A percentile compares a stretch with the other conserved stretches of the same genome.
Conservation (phyloP, 1,139 yeast genomes). For the Saccharomyces hybrid region DNA sequence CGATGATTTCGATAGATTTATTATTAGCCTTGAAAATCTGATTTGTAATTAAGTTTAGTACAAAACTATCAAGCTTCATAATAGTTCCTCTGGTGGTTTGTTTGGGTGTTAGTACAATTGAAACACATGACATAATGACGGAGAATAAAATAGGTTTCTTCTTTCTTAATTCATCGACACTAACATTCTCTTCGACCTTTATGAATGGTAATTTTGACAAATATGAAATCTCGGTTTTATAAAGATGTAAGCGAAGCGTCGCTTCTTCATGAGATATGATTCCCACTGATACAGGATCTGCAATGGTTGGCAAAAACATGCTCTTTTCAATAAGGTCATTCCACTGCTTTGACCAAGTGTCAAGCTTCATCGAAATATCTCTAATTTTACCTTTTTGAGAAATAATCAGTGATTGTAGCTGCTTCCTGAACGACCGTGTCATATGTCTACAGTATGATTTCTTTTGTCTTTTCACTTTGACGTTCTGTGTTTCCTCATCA, state of each 20-base stretch:
- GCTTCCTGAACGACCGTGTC: slow-evolving; percentile 21
- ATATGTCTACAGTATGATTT: slow-evolving; percentile 11
- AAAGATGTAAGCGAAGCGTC: slow-evolving; percentile 38
- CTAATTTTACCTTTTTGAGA: slow-evolving; percentile 24
- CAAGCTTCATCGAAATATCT: slow-evolving; percentile 17
- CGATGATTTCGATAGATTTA: slow-evolving; percentile 61
- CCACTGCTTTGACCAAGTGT: slow-evolving; percentile 23
- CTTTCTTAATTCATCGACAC: slow-evolving; percentile 43
- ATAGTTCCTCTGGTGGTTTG: slow-evolving; percentile 33
- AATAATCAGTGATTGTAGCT: slow-evolving; percentile 19
- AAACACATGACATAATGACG: slow-evolving; percentile 56
- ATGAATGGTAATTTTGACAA: slow-evolving; percentile 45
- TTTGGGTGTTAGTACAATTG: slow-evolving; percentile 37
- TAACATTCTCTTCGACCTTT: slow-evolving; percentile 38
- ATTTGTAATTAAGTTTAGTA: slow-evolving; percentile 48
- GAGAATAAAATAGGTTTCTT: slow-evolving; percentile 56
- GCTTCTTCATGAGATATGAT: slow-evolving; percentile 47
- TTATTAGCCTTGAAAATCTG: slow-evolving; percentile 67
- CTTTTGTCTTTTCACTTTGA: slow-evolving; percentile 25
- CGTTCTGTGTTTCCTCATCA: neutral
- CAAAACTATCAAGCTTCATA: slow-evolving; percentile 48
- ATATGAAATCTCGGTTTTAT: slow-evolving; percentile 36
- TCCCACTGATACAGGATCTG: slow-evolving; percentile 44
- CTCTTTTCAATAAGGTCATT: slow-evolving; percentile 19
- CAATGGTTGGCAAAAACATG: slow-evolving; percentile 15